These are phyloP conservation scores for Paratinospora sagittata DNA, from an alignment of 164 flowering plant genomes.

Conservation along the genomic window DNA sequence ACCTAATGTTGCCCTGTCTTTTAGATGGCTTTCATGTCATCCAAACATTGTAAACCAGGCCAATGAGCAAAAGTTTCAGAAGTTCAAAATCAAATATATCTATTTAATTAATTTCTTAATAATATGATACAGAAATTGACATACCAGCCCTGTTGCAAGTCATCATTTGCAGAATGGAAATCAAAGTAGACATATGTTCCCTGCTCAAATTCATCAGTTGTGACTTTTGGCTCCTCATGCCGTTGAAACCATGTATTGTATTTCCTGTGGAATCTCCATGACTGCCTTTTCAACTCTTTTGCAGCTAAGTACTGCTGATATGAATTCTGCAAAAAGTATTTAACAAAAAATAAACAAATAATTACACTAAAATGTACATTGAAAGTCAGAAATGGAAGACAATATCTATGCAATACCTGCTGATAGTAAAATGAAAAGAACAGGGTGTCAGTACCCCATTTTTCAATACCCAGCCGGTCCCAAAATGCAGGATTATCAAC, in stretches of 20 bases:
- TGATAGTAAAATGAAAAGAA: conserved; percentile 96
- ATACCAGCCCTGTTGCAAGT: conserved; percentile 82
- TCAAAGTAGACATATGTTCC: conserved; percentile 97
- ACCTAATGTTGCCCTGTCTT: no score
- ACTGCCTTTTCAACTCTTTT: conserved; percentile 87
- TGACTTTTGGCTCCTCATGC: conserved; percentile 90
- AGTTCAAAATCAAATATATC: background rate
- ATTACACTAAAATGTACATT: background rate
- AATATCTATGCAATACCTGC: conserved; percentile 41
- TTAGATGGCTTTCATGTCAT: no score
- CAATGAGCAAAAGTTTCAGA: background rate
- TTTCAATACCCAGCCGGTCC: conserved; percentile 69
- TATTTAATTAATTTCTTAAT: background rate
- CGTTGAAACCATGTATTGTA: conserved; percentile 98
- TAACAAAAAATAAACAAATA: conserved; percentile 1
- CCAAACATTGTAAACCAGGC: no score
- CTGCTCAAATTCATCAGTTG: conserved; percentile 91
- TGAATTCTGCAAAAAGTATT: conserved; percentile 54
- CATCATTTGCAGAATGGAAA: conserved; percentile 71
- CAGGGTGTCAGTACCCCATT: conserved; percentile 63
- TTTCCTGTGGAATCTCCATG: conserved; percentile 97
- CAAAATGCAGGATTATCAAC: conserved; percentile 87
- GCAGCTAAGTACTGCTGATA: conserved; percentile 98
- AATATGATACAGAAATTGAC: conserved; percentile 8
- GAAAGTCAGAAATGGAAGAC: background rate